Base-by-base conservation (phyloP, 1,284 basidiomycete species). In the Ceratobasidium papillatum region DNA sequence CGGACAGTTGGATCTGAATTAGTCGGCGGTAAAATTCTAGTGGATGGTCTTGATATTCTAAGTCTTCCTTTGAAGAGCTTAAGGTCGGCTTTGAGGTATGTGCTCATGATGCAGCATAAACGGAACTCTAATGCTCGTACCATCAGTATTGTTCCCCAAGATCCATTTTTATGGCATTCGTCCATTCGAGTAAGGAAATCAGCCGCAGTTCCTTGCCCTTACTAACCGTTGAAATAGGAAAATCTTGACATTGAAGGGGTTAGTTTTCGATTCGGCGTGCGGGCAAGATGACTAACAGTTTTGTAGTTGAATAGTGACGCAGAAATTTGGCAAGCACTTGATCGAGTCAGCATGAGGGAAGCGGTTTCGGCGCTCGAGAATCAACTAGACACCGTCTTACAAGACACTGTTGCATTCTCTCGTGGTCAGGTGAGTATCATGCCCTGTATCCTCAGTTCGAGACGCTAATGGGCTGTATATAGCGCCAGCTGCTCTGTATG, bases 321-420 rank as follows among this genome's bases (percentile, higher is more conserved):
- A 7, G 45, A 64, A 19, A 64, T 64, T 27, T 64, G 62, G 62
- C 62, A 64, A 36, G 62, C 62, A n/a, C 62, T 64, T 32, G 62
- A 64, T 4, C 62, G 47, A 25, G 62, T 64, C 19, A 45, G 45
- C 11, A 51, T 64, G 62, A 64, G 45, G 32, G 62, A 51, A 4
- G 45, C 43, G 9, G 47, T 64, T 4, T 22, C 62, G 11, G 47
- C 45, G 9, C 62, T 64, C 22, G 62, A 64, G n/a, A 36, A 47
- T 17, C 45, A 51, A 36, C 30, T 64, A 17, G 62, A 64, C n/a
- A 49, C 62, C 1, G 62, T 64, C 0, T 36, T 64, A 9, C 30
- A 64, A 36, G 62, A 64, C 47, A 25, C 45, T 2, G 30, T 51
- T 4, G 45, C 62, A 2, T 51, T 64, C 22, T 64, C 62, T 36